Base-by-base conservation (phyloP, 2,329 filamentous ascomycete species). In the Colletotrichum higginsianum region DNA sequence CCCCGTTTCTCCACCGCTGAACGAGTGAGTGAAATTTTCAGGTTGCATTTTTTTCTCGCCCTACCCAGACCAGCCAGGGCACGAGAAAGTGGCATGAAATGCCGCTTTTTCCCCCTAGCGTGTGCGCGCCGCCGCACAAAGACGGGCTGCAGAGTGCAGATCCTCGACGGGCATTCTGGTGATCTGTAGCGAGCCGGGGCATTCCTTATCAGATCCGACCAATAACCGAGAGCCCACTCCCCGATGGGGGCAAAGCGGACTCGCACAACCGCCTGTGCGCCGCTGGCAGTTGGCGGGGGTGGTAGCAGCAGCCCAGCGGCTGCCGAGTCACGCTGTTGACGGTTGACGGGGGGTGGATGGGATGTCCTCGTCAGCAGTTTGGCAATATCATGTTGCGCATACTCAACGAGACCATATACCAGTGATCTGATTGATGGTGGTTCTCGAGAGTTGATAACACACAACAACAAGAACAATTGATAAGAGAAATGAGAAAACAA, bases 201-300 rank as follows among this genome's bases (percentile, higher is more conserved):
- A 50, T 68, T 68, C 52, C 68, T 71, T 71, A 71, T 71, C 68
- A 71, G 68, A 71, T 71, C 68, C 68, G 68, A 63, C 56, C 58
- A 71, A 63, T 71, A 68, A 16, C 68, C 65, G 58, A 60, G 40
- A 35, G 58, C 26, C 65, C 57, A 71, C 65, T 46, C 58, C 18
- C 47, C 26, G 38, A 62, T 50, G 58, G 58, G 21, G 44, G 23
- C 18, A 40, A 38, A 9, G 47, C 35, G 52, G 49, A 9, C 21
- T 38, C 13, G 3, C 52, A 30, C 26, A 30, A 30, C 26, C 26
- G 18, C 18, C 50, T 52, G 23, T 52, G 50, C 50, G 26, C 23
- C 50, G 50, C 18, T 30, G 50, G 15, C 50, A 52, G 21, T 21
- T 30, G 21, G 49, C 3, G 12, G 7, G 7, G 49, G 26, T 18